A percentile compares a stretch with the other conserved stretches of the same genome.
Conservation (phyloP, 2,329 filamentous ascomycete genomes). For the Aspergillus novoparasiticus region DNA sequence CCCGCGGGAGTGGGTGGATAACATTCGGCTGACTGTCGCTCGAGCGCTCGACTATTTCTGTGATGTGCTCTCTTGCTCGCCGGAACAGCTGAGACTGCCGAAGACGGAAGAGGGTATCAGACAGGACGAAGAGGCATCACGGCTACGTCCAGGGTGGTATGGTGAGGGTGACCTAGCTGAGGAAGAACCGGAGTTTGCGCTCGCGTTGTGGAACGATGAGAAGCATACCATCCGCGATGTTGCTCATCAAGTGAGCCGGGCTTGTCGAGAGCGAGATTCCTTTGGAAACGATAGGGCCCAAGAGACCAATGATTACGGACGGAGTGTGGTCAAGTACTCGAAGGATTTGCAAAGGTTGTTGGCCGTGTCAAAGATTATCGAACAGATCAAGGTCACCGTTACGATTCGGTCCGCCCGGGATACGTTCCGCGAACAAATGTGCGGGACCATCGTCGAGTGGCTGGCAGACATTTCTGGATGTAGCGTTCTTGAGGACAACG, state of each 20-base stretch:
- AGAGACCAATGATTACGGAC: conserved; percentile 85
- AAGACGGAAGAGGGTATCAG: conserved; percentile 82
- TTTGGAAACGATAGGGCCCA: conserved; percentile 76
- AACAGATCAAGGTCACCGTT: conserved; percentile 93
- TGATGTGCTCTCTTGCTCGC: conserved; percentile 96
- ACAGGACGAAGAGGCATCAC: conserved; percentile 77
- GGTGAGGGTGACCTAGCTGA: conserved; percentile 62
- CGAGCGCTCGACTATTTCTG: conserved; percentile 91
- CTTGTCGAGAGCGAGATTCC: conserved; percentile 71
- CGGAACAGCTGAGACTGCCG: conserved; percentile 84
- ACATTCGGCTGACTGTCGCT: conserved; percentile 82
- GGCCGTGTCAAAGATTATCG: conserved; percentile 78
- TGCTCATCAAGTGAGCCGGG: conserved; percentile 82
- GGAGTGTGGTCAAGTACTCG: conserved; percentile 79
- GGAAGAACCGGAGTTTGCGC: conserved; percentile 72
- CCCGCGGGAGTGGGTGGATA: conserved; percentile 73
- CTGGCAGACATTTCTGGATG: conserved; percentile 89
- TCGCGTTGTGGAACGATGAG: conserved; percentile 97
- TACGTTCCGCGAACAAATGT: conserved; percentile 98
- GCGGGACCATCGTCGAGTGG: conserved; percentile 96
- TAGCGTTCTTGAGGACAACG: conserved; percentile 75
- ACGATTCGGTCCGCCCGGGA: conserved; percentile 92
- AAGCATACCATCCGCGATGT: conserved; percentile 96
- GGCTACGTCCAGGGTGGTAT: conserved; percentile 76
- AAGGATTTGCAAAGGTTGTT: conserved; percentile 73